Conservation (phyloP, 2,329 filamentous ascomycete species). For the Phialemoniopsis sp. region DNA sequence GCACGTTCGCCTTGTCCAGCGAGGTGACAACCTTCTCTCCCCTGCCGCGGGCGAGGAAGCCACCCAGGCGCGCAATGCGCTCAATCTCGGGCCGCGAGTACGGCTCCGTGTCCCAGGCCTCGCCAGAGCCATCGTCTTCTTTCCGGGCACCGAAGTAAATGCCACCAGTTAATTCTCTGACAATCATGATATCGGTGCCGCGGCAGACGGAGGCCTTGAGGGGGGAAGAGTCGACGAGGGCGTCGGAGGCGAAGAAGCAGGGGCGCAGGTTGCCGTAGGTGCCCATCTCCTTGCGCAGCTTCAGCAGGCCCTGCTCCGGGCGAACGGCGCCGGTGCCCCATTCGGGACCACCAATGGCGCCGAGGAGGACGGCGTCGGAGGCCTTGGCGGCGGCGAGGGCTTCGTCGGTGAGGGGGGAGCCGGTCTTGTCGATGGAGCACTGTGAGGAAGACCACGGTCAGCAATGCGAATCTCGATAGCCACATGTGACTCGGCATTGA, state of each 20-base stretch:
- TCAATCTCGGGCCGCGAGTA: slow-evolving; percentile 85
- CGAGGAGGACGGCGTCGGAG: slow-evolving; percentile 86
- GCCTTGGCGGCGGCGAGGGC: slow-evolving; percentile 78
- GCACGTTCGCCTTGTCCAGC: slow-evolving; percentile 94
- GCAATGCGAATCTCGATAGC: too few relatives aligned
- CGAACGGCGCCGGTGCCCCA: slow-evolving; percentile 86
- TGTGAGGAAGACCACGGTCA: slow-evolving; percentile 26
- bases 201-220: slow-evolving; percentile 82
- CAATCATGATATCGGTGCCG: slow-evolving; percentile 87
- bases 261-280: slow-evolving; percentile 95
- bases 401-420: slow-evolving; percentile 74
- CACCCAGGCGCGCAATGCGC: slow-evolving; percentile 79
- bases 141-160: slow-evolving; percentile 93
- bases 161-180: slow-evolving; percentile 86
- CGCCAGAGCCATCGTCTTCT: slow-evolving; percentile 71
- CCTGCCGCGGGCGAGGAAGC: slow-evolving; percentile 69
- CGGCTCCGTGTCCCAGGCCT: slow-evolving; percentile 79
- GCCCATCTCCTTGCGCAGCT: slow-evolving; percentile 86
- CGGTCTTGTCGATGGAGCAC: slow-evolving; percentile 84
- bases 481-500: neutral
- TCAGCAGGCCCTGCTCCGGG: slow-evolving; percentile 88
- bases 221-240: slow-evolving; percentile 78
- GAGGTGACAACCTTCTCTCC: too few relatives aligned
- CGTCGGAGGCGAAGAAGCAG: slow-evolving; percentile 90
- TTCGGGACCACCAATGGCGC: slow-evolving; percentile 93